These are phyloP conservation scores for Ceratocystis eucalypticola DNA, from an alignment of 2,329 filamentous ascomycete genomes.

Conservation along the genomic window DNA sequence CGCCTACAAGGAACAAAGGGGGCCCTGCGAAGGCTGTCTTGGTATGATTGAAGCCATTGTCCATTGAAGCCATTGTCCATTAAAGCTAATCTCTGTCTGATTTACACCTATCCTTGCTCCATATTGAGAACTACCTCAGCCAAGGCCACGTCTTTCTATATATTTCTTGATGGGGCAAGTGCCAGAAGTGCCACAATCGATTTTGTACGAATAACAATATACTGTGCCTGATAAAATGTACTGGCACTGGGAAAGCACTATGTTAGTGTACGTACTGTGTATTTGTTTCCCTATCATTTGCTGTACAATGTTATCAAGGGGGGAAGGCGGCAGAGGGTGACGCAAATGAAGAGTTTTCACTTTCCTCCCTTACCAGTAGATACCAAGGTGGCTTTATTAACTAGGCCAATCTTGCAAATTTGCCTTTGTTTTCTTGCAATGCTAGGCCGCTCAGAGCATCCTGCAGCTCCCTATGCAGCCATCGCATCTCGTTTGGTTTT, in stretches of 20 bases:
- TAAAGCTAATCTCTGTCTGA: background rate
- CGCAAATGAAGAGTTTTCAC: constrained; percentile 2
- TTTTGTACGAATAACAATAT: too few species aligned
- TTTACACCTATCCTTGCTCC: background rate
- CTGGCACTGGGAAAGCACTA: too few species aligned
- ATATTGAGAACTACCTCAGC: too few species aligned
- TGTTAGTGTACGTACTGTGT: too few species aligned
- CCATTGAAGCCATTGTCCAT: background rate
- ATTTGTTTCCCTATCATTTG: too few species aligned
- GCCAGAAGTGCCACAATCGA: too few species aligned
- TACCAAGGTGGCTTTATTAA: constrained; percentile 1
- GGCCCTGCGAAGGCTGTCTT: background rate
- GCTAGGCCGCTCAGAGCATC: background rate
- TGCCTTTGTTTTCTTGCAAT: background rate
- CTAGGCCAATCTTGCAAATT: background rate
- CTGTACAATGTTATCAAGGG: too few species aligned
- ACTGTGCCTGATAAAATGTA: too few species aligned
- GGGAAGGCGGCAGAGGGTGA: background rate
- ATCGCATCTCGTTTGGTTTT: background rate
- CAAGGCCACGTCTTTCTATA: too few species aligned
- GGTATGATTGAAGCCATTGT: background rate
- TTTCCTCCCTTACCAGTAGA: background rate
- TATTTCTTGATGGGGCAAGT: too few species aligned
- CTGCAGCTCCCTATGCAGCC: constrained; percentile 4
- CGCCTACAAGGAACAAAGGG: background rate